Evolutionary conservation across 805 yeast genomes (phyloP), one percentile per base, ranked within the genome.

Genomic region (Ogataea kodamae): DNA sequence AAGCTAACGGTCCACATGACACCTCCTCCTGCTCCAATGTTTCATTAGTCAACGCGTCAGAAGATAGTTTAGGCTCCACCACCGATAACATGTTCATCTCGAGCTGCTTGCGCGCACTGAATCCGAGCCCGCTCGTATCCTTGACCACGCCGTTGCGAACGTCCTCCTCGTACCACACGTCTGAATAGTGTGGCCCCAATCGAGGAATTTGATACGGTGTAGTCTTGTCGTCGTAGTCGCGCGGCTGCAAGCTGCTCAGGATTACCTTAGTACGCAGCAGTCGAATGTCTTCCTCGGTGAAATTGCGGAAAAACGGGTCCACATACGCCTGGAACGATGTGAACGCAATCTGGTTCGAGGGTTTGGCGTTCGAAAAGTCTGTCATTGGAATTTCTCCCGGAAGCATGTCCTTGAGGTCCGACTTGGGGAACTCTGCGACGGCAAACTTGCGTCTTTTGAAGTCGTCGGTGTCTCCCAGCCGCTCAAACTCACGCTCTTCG

Each of bases 311-410:
- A 55, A 75, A 90, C 18, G 89, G 84, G 55, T 92, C 98, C 22
- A 88, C 72, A 46, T 81, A 86, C 1, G 89, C 64, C 45, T 85
- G 82, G 55, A 85, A 92, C 0, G 98, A 89, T 9, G 84, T 70
- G 55, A 84, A 88, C 52, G 88, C 96, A 11, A 90, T 92, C 62
- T 92, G 98, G 57, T 87, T 90, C 2, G 87, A 61, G 12, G 89
- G 89, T 51, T 89, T 90, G 9, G 80, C 76, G 42, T 78, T 76
- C 5, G 96, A 80, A 47, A 85, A 87, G 59, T 92, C 97, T 36
- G 70, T 72, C 55, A 84, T 78, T 8, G 98, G 98, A 16, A 88
- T 79, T 21, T 69, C 76, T 3, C 98, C 99, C 0, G 98, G 96
- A 18, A 92, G 65, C 42, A 82, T 59, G 35, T 78, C 81, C 45